Conservation (phyloP, 352 stramenopile genomes). For the Phytophthora brassicae region DNA sequence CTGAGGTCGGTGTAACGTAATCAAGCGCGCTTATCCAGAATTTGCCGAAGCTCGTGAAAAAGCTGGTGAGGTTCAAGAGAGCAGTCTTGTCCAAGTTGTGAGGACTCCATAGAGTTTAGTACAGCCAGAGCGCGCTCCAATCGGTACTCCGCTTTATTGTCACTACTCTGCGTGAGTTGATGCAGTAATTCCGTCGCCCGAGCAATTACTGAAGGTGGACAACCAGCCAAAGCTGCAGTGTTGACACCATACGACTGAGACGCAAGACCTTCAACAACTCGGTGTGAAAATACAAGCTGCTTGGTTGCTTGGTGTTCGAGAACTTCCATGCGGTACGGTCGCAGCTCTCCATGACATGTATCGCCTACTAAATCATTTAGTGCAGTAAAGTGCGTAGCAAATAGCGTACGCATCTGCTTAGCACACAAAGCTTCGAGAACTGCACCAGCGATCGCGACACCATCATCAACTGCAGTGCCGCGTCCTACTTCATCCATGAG, state of each 20-base stretch:
- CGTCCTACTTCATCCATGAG: constrained; percentile 89
- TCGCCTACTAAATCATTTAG: constrained; percentile 45
- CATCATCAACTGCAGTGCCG: constrained; percentile 78
- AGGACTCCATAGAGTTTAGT: not conserved
- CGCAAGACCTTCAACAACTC: constrained; percentile 69
- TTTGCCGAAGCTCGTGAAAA: constrained; percentile 16
- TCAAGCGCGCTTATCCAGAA: constrained; percentile 6
- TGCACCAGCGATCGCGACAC: constrained; percentile 75
- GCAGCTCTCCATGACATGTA: constrained; percentile 38
- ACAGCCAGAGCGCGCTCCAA: constrained; percentile 9
- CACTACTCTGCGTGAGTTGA: constrained; percentile 23
- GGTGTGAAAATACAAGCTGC: constrained; percentile 76
- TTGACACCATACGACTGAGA: constrained; percentile 80
- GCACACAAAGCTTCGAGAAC: constrained; percentile 71
- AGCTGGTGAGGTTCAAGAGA: constrained; percentile 3
- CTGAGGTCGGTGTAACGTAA: no score
- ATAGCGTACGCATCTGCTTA: constrained; percentile 64
- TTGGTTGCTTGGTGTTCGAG: constrained; percentile 40
- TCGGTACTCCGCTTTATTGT: constrained; percentile 1
- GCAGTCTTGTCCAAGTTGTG: not conserved
- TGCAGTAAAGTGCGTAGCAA: constrained; percentile 86
- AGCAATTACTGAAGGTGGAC: constrained; percentile 44
- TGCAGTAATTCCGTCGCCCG: constrained; percentile 51
- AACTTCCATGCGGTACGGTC: constrained; percentile 74
- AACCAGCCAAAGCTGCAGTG: constrained; percentile 72